Conservation (phyloP, 73 alveolate genomes). For the Durusdinium trenchii region DNA sequence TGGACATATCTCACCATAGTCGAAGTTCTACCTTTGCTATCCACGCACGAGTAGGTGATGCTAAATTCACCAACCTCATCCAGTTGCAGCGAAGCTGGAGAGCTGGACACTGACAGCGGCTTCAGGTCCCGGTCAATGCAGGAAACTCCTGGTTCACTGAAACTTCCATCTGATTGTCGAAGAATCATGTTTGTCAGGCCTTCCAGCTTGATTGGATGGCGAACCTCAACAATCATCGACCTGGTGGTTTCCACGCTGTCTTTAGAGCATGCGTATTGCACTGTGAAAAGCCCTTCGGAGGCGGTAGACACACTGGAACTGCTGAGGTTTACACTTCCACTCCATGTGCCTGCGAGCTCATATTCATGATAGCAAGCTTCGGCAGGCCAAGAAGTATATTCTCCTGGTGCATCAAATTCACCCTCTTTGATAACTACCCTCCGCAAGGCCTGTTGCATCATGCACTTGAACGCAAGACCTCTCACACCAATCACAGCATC, state of each 20-base stretch:
- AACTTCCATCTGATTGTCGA: conserved; percentile 41
- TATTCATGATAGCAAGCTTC: conserved; percentile 54
- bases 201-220: conserved; percentile 45
- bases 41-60: conserved; percentile 50
- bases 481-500: conserved; percentile 66
- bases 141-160: conserved; percentile 51
- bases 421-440: conserved; percentile 40
- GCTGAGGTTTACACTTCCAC: conserved; percentile 43
- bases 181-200: conserved; percentile 71
- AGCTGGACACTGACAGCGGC: conserved; percentile 51
- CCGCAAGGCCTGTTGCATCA: conserved; percentile 73
- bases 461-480: conserved; percentile 90
- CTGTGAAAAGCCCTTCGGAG: conserved; percentile 72
- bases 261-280: conserved; percentile 42
- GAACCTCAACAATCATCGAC: conserved; percentile 33
- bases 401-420: conserved; percentile 63
- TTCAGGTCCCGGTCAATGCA: conserved; percentile 69
- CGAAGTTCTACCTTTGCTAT: conserved; percentile 53
- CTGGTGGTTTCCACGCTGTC: conserved; percentile 13
- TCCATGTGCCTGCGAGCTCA: conserved; percentile 9
- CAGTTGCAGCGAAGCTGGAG: conserved; percentile 27
- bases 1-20: conserved; percentile 64
- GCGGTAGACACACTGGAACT: conserved; percentile 34
- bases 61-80: conserved; percentile 34
- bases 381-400: conserved; percentile 69